Base-by-base conservation (phyloP, 768 basidiomycete species). In the Suillus paluster region DNA sequence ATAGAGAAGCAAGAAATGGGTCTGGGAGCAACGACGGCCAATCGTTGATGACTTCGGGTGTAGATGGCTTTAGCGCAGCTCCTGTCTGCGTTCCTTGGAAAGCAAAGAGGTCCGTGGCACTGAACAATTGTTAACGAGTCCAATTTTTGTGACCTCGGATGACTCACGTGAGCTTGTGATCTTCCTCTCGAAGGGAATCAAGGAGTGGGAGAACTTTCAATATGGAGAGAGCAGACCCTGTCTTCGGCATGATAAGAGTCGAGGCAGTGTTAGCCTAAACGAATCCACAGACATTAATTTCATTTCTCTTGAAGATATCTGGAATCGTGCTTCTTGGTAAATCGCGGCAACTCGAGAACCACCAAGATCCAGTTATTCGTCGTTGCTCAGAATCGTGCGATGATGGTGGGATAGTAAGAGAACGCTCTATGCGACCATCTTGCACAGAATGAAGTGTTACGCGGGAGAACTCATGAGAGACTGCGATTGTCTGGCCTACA, bases 31-130 rank as follows among this genome's bases (percentile, higher is more conserved):
- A 78, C 8, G 83, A 82, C 9, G 93, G 91, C 91, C 93, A 94
- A 34, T 77, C 70, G 23, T 79, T 79, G 57, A 94, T 89, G 42
- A 85, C 74, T 48, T 80, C 75, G n/a, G 91, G 91, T 21, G 84
- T 71, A 7, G 77, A 73, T 25, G 79, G 73, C 66, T 81, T 81
- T 46, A 76, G 73, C 30, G 71, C 71, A 36, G 79, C 64, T 49
- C 81, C 83, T 15, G 83, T 84, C 59, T 87, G 85, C 11, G 85
- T 84, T 42, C 86, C 87, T 75, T 92, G 89, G 70, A 93, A 92
- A 44, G 90, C 88, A 72, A 94, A 94, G 44, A 94, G 75, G 75
- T 93, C 89, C 59, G 87, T 87, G 9, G 89, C 88, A 60, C 92
- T 94, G 73, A 62, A 59, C 38, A 25, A 48, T 69, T 39, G 71